These are phyloP conservation scores for Dioszegia aurantiaca DNA, from an alignment of 768 basidiomycete species.

Conservation along the genomic window DNA sequence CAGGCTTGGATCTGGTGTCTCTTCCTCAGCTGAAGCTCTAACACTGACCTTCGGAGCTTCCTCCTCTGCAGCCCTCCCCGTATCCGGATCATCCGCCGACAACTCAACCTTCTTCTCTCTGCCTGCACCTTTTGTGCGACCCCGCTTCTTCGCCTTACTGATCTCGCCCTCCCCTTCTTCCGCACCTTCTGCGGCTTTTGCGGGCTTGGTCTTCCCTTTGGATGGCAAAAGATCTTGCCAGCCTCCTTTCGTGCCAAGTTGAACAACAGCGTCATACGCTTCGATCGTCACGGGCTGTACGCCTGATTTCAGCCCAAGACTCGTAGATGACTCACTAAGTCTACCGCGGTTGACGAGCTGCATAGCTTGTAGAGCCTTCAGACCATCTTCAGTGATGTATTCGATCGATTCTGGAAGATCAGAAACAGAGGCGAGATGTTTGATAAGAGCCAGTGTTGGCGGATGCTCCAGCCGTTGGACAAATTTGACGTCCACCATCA, in stretches of 20 bases:
- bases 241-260: constrained; percentile 69
- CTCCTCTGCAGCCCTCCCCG: background rate
- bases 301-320: constrained; percentile 26
- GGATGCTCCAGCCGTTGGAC: constrained; percentile 65
- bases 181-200: background rate
- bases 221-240: constrained; percentile 60
- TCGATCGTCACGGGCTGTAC: constrained; percentile 72
- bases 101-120: background rate
- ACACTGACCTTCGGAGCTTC: too few relatives aligned
- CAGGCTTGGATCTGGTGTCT: constrained; percentile 5
- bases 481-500: constrained; percentile 67
- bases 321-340: constrained; percentile 57
- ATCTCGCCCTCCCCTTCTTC: background rate
- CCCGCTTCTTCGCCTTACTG: background rate
- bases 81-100: too few relatives aligned
- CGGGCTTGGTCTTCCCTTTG: constrained; percentile 8
- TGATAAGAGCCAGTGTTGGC: constrained; percentile 72
- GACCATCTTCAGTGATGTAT: constrained; percentile 66
- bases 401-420: constrained; percentile 59
- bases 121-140: background rate
- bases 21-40: background rate
- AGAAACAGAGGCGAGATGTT: constrained; percentile 59
- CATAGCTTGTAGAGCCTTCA: constrained; percentile 64
- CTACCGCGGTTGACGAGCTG: constrained; percentile 74
- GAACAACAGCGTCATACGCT: constrained; percentile 64